Evolutionary conservation across 306 rosid species (phyloP).

Genomic region (Lotus japonicus): DNA sequence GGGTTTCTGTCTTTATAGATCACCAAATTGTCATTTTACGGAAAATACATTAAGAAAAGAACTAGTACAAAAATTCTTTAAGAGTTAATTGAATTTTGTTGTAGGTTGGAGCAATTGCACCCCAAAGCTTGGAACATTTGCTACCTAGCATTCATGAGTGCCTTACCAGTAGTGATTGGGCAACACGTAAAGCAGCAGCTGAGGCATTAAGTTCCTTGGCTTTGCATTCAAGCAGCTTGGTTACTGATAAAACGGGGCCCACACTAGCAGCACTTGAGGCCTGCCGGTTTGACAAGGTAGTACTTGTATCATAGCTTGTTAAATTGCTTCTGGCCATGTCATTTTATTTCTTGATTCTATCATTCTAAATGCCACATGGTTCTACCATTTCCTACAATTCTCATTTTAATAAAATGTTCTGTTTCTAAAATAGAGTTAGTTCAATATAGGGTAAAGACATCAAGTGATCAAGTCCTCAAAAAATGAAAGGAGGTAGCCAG

Average conservation of each 20-base stretch:
- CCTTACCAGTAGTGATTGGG: constrained; percentile 84
- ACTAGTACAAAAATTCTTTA: constrained; percentile 1
- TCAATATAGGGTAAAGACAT: not conserved
- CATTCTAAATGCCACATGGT: not conserved
- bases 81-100: constrained; percentile 26
- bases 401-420: not conserved
- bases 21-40: not conserved
- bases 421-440: not conserved
- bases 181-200: constrained; percentile 98
- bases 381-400: not conserved
- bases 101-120: constrained; percentile 85
- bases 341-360: not conserved
- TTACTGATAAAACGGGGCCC: constrained; percentile 51
- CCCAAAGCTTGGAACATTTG: constrained; percentile 76
- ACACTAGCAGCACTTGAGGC: constrained; percentile 66
- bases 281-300: constrained; percentile 95
- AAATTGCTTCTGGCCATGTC: not conserved
- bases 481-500: not conserved
- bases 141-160: constrained; percentile 72
- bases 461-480: not conserved
- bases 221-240: constrained; percentile 67
- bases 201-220: constrained; percentile 70
- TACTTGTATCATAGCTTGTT: constrained; percentile 18
- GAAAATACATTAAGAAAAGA: not conserved
- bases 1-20: not conserved